phyloP scores from a whole-genome alignment of 1,284 basidiomycete species.

The Apiotrichum akiyoshidainum region DNA sequence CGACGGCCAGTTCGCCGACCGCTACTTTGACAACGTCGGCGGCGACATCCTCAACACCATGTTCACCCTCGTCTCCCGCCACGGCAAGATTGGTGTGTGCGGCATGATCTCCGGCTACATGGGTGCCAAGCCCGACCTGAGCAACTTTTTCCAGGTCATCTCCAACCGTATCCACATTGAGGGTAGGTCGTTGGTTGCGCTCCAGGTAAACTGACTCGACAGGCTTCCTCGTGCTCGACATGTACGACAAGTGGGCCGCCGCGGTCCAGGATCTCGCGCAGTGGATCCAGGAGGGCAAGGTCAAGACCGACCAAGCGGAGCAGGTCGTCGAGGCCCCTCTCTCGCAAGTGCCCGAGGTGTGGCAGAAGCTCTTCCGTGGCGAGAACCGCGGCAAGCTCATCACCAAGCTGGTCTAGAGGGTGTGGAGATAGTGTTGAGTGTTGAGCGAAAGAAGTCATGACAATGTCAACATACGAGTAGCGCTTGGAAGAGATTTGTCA shows the following conservation, averaged over 20 bases:
- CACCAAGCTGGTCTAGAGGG: constrained; percentile 21
- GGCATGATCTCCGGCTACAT: constrained; percentile 30
- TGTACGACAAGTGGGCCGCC: constrained; percentile 8
- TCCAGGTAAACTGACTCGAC: background rate
- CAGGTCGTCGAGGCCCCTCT: constrained; percentile 24
- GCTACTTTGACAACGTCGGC: constrained; percentile 52
- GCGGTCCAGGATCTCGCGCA: constrained; percentile 8
- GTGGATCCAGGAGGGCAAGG: constrained; percentile 16
- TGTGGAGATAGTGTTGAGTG: no score
- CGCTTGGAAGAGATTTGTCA: no score
- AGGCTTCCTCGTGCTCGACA: constrained; percentile 44
- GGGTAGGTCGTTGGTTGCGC: constrained; percentile 17
- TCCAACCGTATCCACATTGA: constrained; percentile 44
- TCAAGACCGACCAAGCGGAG: constrained; percentile 7
- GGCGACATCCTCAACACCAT: constrained; percentile 49
- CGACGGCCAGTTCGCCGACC: constrained; percentile 27
- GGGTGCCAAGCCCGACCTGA: constrained; percentile 12
- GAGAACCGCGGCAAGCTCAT: constrained; percentile 32
- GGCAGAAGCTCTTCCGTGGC: constrained; percentile 27
- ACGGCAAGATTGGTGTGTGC: constrained; percentile 49
- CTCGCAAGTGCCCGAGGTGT: constrained; percentile 30
- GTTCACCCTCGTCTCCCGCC: constrained; percentile 44
- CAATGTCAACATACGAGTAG: background rate
- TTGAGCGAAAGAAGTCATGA: background rate
- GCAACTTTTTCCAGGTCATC: constrained; percentile 35